These are phyloP conservation scores for Chlorella sp. DNA, from an alignment of 139 green algal species.

Conservation along the genomic window DNA sequence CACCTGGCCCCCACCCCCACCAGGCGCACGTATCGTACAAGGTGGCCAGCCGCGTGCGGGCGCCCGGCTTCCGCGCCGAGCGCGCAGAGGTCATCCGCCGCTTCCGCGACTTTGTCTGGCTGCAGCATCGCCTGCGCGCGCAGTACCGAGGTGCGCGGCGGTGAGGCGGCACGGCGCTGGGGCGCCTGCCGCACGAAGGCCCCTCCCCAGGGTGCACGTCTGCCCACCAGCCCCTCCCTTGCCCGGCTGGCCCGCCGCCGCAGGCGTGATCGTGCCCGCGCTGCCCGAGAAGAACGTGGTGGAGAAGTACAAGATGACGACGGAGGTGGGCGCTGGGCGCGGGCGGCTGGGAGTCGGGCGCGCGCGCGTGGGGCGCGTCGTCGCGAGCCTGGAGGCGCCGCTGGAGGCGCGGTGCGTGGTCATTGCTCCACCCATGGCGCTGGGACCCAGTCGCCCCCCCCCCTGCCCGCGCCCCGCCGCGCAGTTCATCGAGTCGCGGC, in stretches of 20 bases:
- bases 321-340: too few relatives aligned
- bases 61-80: conserved; percentile 44
- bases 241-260: neutral
- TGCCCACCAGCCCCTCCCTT: neutral
- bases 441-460: too few relatives aligned
- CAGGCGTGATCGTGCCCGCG: conserved; percentile 87
- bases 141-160: conserved; percentile 52
- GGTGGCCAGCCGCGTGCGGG: conserved; percentile 52
- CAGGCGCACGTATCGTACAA: conserved; percentile 79
- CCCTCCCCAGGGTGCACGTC: neutral
- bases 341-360: too few relatives aligned
- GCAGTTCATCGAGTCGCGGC: conserved; percentile 92
- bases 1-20: neutral
- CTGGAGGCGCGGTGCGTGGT: too few relatives aligned
- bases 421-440: too few relatives aligned
- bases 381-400: too few relatives aligned
- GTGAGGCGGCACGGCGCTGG: neutral
- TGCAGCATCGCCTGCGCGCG: conserved; percentile 77
- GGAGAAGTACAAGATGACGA: conserved; percentile 89
- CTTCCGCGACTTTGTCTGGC: conserved; percentile 93
- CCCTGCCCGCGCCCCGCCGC: too few relatives aligned
- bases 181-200: neutral
- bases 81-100: conserved; percentile 81
- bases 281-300: conserved; percentile 92
- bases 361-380: too few relatives aligned